phyloP scores from a whole-genome alignment of 106 monocot genomes.

The Acanthochlamys bracteata region DNA sequence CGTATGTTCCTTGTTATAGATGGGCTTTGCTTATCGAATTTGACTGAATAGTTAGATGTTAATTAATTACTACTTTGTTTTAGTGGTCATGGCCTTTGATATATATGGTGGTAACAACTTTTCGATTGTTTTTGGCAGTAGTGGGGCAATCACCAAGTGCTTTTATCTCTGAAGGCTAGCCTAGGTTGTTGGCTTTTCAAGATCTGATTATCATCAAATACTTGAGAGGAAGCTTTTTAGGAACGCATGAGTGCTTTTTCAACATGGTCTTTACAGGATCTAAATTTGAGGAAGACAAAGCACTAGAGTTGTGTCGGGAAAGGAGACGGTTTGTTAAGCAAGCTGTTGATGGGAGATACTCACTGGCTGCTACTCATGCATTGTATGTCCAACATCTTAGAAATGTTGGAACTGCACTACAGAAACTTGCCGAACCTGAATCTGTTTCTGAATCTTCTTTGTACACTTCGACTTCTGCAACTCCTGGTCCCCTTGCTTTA shows the following conservation, averaged over 20 bases:
- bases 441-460: constrained; percentile 43
- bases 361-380: constrained; percentile 64
- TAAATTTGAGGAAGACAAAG: constrained; percentile 76
- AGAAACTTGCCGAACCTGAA: constrained; percentile 64
- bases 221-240: neutral
- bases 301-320: constrained; percentile 71
- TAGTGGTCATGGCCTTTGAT: too few relatives aligned
- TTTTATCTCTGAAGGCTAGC: too few relatives aligned
- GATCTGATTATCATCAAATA: too few relatives aligned
- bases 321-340: constrained; percentile 71
- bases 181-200: too few relatives aligned
- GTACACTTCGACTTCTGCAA: constrained; percentile 63
- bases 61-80: too few relatives aligned
- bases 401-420: constrained; percentile 63
- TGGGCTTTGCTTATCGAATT: too few relatives aligned
- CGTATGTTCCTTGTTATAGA: too few relatives aligned
- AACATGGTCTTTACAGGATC: constrained; percentile 66
- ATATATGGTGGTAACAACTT: too few relatives aligned
- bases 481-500: constrained; percentile 38
- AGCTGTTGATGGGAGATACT: constrained; percentile 72
- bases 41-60: too few relatives aligned
- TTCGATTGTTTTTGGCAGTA: too few relatives aligned
- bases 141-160: too few relatives aligned
- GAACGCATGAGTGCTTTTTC: neutral
- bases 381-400: constrained; percentile 76